These are phyloP conservation scores for Darksidea phi DNA, from an alignment of 495 filamentous ascomycete genomes.

Conservation along the genomic window DNA sequence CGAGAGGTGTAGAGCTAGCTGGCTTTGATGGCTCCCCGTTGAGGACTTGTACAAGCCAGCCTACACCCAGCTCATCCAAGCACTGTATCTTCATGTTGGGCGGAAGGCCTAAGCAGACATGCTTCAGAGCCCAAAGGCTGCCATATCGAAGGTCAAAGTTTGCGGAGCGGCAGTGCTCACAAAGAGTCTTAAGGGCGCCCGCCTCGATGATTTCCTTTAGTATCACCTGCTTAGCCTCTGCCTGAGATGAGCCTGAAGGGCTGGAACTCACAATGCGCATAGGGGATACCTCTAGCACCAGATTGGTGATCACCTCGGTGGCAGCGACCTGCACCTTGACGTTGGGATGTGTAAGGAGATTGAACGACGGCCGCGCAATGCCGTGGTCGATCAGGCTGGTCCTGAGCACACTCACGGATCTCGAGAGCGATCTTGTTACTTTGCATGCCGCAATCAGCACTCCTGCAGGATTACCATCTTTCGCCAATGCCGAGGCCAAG, in stretches of 20 bases:
- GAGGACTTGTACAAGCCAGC: slow-evolving; percentile 63
- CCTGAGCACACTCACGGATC: slow-evolving; percentile 77
- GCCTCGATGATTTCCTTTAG: slow-evolving; percentile 66
- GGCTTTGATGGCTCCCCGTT: slow-evolving; percentile 27
- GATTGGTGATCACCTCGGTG: slow-evolving; percentile 75
- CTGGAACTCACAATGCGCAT: slow-evolving; percentile 70
- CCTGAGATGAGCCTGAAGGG: not conserved
- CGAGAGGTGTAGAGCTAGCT: slow-evolving; percentile 37
- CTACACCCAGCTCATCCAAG: slow-evolving; percentile 70
- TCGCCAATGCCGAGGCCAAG: slow-evolving; percentile 37
- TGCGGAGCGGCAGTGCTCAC: slow-evolving; percentile 76
- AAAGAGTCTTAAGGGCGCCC: slow-evolving; percentile 75
- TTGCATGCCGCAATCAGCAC: slow-evolving; percentile 87
- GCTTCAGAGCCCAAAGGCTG: slow-evolving; percentile 90
- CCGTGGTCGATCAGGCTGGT: slow-evolving; percentile 85
- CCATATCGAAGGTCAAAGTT: slow-evolving; percentile 72
- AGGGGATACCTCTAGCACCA: slow-evolving; percentile 82
- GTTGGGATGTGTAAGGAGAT: slow-evolving; percentile 70
- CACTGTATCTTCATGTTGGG: slow-evolving; percentile 71
- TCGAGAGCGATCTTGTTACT: slow-evolving; percentile 70
- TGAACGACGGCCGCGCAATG: slow-evolving; percentile 75
- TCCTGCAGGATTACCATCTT: slow-evolving; percentile 52
- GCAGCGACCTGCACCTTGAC: slow-evolving; percentile 83
- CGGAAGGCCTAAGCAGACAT: slow-evolving; percentile 67
- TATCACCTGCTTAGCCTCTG: slow-evolving; percentile 14